Conservation (phyloP, 2,329 filamentous ascomycete species). For the Claviceps quebecensis region DNA sequence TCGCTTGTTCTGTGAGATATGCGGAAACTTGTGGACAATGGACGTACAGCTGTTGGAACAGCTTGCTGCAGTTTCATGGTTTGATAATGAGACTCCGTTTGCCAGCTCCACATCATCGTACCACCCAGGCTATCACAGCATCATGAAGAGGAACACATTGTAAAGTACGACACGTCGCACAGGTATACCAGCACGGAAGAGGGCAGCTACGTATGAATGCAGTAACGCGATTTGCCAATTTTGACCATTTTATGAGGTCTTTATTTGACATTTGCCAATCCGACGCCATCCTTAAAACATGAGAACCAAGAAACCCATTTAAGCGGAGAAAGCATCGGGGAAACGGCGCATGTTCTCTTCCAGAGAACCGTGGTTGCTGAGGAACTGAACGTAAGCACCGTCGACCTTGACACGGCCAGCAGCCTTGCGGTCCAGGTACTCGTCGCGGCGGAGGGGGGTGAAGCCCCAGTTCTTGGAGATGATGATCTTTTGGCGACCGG, state of each 20-base stretch:
- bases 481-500: conserved; percentile 99
- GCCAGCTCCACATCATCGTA: not conserved
- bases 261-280: conserved; percentile 28
- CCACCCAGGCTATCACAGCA: not conserved
- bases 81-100: not conserved
- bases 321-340: conserved; percentile 74
- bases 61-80: not conserved
- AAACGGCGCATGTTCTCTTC: conserved; percentile 83
- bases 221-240: conserved; percentile 19
- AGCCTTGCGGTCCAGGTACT: conserved; percentile 92
- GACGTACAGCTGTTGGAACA: not conserved
- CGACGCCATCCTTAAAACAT: conserved; percentile 31
- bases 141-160: not conserved
- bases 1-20: no score
- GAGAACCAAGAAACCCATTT: conserved; percentile 20
- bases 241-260: conserved; percentile 19
- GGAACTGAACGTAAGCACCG: conserved; percentile 99
- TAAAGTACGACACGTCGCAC: not conserved
- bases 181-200: not conserved
- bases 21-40: no score
- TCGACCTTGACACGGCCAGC: conserved; percentile 90
- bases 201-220: conserved; percentile 1
- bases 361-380: conserved; percentile 80
- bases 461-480: conserved; percentile 99
- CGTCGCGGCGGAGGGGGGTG: conserved; percentile 93